These are phyloP conservation scores for Calocera cornea DNA, from an alignment of 768 basidiomycete genomes.

Conservation along the genomic window DNA sequence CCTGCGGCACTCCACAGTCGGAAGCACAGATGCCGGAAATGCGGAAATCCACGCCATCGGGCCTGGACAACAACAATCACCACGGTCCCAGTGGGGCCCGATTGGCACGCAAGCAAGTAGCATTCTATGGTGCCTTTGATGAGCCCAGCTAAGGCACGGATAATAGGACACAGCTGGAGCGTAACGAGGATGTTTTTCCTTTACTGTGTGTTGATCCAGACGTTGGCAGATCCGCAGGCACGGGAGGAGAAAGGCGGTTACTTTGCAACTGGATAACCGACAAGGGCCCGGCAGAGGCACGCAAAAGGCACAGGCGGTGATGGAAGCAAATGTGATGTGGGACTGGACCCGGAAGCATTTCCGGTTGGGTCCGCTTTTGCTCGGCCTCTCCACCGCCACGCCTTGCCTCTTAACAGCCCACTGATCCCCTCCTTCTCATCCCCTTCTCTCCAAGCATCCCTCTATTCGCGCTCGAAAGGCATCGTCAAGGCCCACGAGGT, in stretches of 20 bases:
- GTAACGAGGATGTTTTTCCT: no score
- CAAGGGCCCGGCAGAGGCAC: constrained; percentile 1
- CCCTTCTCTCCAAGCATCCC: not conserved
- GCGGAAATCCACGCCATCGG: no score
- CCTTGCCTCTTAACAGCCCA: not conserved
- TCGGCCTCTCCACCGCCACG: not conserved
- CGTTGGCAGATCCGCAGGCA: not conserved
- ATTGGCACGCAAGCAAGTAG: no score
- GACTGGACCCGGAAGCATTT: not conserved
- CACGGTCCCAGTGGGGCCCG: no score
- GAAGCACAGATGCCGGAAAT: no score
- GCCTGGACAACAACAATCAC: no score
- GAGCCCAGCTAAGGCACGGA: no score
- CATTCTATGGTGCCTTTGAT: no score
- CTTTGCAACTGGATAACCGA: not conserved
- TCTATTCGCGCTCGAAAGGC: not conserved
- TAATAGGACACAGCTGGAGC: no score
- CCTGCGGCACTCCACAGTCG: no score
- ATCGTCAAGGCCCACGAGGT: not conserved
- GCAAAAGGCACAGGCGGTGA: not conserved
- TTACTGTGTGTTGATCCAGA: no score
- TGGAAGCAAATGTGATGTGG: not conserved
- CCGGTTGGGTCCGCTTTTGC: not conserved
- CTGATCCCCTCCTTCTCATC: not conserved
- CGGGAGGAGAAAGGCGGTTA: not conserved